Conservation (phyloP, 495 filamentous ascomycete species). For the Talaromyces nanjingensis region DNA sequence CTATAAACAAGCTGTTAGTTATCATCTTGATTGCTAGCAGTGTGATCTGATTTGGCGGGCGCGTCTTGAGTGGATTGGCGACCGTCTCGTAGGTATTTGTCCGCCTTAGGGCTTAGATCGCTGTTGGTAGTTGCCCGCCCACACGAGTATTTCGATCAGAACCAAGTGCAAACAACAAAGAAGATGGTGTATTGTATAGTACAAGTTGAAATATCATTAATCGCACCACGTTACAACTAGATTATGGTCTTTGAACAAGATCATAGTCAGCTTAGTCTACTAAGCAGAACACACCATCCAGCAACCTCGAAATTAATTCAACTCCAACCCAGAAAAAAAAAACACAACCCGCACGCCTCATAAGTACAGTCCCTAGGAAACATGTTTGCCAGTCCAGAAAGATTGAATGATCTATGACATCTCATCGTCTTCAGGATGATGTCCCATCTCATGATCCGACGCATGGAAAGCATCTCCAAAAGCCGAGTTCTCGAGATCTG, state of each 20-base stretch:
- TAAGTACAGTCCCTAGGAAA: not conserved
- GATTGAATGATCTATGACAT: conserved; percentile 15
- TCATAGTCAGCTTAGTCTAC: not conserved
- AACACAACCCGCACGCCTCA: not conserved
- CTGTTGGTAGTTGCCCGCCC: not conserved
- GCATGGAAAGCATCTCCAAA: conserved; percentile 59
- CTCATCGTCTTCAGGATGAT: conserved; percentile 37
- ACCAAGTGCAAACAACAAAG: not conserved
- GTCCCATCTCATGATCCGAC: conserved; percentile 44
- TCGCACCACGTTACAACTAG: not conserved
- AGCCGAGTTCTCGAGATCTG: conserved; percentile 50
- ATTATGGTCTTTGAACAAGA: not conserved
- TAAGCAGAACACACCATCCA: not conserved
- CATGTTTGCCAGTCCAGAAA: not conserved
- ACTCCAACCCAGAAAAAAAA: not conserved
- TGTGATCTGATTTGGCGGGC: not conserved
- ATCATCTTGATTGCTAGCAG: not conserved
- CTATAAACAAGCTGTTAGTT: not conserved
- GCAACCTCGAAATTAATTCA: not conserved
- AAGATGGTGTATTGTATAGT: not conserved
- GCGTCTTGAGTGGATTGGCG: not conserved
- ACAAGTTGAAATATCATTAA: not conserved
- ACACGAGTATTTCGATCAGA: not conserved
- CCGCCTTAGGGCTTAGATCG: not conserved
- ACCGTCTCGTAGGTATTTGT: not conserved